Percentiles rank a stretch among this genome's conserved stretches.
Evolutionary conservation across 2,329 filamentous ascomycete species (phyloP).

Genomic region (Arthrobotrys entomopaga): DNA sequence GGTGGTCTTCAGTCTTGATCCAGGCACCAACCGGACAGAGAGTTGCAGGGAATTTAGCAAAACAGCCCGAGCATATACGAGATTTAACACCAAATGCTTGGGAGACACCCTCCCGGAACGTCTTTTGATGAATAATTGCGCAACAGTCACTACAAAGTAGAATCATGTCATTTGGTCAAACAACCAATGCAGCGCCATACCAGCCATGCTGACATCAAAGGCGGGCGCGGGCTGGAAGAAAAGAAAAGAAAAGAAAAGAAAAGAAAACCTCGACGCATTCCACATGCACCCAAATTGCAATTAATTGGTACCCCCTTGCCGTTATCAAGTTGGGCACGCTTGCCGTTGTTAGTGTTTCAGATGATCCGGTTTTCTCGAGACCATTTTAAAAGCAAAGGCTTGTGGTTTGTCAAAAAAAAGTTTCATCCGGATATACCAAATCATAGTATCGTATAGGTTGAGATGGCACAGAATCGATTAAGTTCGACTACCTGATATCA

Average conservation of each 20-base stretch:
- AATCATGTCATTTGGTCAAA: conserved; percentile 43
- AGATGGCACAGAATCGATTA: no score
- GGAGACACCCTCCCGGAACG: conserved; percentile 17
- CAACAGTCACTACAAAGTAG: conserved; percentile 27
- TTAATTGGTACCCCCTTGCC: conserved; percentile 42
- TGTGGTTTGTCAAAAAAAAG: conserved; percentile 25
- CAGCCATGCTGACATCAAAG: conserved; percentile 53
- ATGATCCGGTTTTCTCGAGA: conserved; percentile 39
- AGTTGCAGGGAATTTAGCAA: conserved; percentile 45
- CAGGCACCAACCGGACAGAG: conserved; percentile 51
- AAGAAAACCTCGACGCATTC: conserved; percentile 24
- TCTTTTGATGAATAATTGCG: conserved; percentile 51
- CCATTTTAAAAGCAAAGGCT: neutral
- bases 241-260: neutral
- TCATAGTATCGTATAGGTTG: no score
- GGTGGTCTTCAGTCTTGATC: conserved; percentile 25
- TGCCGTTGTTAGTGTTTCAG: conserved; percentile 35
- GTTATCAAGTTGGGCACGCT: conserved; percentile 25
- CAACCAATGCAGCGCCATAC: conserved; percentile 44
- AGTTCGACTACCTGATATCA: no score
- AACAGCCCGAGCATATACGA: conserved; percentile 43
- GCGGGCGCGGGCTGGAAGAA: conserved; percentile 30
- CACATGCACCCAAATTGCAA: conserved; percentile 48
- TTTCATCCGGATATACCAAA: conserved; percentile 25
- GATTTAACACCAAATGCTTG: conserved; percentile 2